phyloP scores from a whole-genome alignment of 225 moss, liverwort and hornwort genomes.

The Straminergon stramineum region DNA sequence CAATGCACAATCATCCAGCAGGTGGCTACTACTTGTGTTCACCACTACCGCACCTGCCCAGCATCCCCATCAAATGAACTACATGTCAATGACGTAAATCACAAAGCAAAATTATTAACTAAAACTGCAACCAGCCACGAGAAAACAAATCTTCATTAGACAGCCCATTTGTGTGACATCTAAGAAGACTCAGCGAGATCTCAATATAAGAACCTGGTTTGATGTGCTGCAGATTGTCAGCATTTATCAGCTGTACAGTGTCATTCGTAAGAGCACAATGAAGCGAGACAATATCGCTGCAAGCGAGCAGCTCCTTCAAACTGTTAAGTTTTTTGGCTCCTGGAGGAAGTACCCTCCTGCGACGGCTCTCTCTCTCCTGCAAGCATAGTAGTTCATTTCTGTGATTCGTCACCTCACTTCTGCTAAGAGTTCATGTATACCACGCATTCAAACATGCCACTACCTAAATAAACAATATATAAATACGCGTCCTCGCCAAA shows the following conservation, averaged over 20 bases:
- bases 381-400: neutral
- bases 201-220: constrained; percentile 57
- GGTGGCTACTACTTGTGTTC: constrained; percentile 79
- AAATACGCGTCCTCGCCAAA: neutral
- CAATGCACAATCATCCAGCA: constrained; percentile 90
- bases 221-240: constrained; percentile 69
- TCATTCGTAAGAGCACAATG: constrained; percentile 89
- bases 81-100: neutral
- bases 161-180: neutral
- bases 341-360: constrained; percentile 39
- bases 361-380: constrained; percentile 50
- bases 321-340: constrained; percentile 47
- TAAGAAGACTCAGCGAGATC: neutral
- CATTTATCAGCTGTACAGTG: constrained; percentile 80
- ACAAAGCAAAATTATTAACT: neutral
- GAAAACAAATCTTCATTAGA: neutral
- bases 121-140: neutral
- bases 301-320: constrained; percentile 73
- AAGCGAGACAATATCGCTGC: constrained; percentile 84
- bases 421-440: neutral
- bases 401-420: neutral
- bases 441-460: neutral
- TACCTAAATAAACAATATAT: neutral
- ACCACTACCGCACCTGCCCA: constrained; percentile 43
- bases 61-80: neutral